Conservation (phyloP, 345 rosid species). For the Citrus trifoliata region DNA sequence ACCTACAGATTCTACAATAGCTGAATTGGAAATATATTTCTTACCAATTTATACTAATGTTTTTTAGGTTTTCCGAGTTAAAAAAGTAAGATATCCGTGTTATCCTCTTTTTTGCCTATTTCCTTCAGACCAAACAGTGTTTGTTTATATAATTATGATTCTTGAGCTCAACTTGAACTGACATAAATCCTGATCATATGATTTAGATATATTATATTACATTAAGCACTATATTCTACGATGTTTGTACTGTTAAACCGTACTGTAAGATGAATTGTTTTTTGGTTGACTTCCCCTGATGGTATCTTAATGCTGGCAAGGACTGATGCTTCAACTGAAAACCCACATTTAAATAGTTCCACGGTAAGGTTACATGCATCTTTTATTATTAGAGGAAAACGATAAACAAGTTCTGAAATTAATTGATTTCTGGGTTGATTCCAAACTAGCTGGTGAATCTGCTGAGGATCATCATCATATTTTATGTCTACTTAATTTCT, state of each 20-base stretch:
- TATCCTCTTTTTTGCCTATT: not conserved
- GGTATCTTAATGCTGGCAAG: not conserved
- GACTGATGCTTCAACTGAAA: not conserved
- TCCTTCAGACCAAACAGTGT: not conserved
- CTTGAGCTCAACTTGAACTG: not conserved
- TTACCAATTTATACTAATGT: no score
- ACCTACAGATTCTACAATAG: not conserved
- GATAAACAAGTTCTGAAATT: not conserved
- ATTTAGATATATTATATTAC: not conserved
- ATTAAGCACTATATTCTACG: not conserved
- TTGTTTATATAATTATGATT: not conserved
- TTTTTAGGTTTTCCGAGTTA: not conserved
- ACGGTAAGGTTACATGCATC: not conserved
- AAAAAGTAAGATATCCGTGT: not conserved
- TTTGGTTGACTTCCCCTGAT: conserved; percentile 8
- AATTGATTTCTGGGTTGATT: not conserved
- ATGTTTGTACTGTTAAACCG: not conserved
- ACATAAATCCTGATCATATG: conserved; percentile 1
- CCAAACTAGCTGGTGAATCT: conserved; percentile 6
- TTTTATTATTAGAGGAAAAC: not conserved
- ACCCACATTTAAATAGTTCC: not conserved
- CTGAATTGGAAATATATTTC: no score
- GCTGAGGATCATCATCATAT: conserved; percentile 11
- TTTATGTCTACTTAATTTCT: not conserved
- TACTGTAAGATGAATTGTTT: conserved; percentile 6